These are phyloP conservation scores for Aspergillus ruber DNA, from an alignment of 2,329 filamentous ascomycete species.

Conservation along the genomic window DNA sequence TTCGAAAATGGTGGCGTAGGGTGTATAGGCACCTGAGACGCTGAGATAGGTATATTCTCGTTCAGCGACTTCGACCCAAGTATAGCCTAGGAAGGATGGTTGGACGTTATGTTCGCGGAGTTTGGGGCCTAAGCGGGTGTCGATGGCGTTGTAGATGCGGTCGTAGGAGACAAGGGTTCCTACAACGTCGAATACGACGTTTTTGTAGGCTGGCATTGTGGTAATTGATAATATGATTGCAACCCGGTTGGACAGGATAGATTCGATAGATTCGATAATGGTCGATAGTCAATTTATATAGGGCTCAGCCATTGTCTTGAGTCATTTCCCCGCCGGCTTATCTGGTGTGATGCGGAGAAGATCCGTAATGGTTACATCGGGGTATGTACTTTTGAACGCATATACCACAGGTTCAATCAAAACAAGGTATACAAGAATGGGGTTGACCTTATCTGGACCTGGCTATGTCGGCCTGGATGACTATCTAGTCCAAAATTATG, in stretches of 20 bases:
- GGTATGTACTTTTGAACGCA: background rate
- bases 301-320: background rate
- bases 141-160: slow-evolving; percentile 33
- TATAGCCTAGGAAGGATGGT: slow-evolving; percentile 33
- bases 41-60: slow-evolving; percentile 42
- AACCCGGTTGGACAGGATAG: background rate
- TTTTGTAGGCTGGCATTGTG: slow-evolving; percentile 8
- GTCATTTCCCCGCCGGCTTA: background rate
- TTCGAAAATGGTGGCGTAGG: slow-evolving; percentile 33
- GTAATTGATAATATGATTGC: background rate
- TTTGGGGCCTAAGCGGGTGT: slow-evolving; percentile 30
- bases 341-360: background rate
- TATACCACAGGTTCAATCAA: background rate
- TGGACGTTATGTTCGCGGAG: slow-evolving; percentile 30
- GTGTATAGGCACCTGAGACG: slow-evolving; percentile 32
- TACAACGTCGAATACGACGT: slow-evolving; percentile 25
- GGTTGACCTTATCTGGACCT: background rate
- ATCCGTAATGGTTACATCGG: background rate
- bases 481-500: background rate
- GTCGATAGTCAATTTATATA: background rate
- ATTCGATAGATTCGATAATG: background rate
- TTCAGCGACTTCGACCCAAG: slow-evolving; percentile 40
- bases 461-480: background rate
- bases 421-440: background rate
- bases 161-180: slow-evolving; percentile 40